phyloP scores from a whole-genome alignment of 106 monocot genomes.

The Apostasia ramifera region DNA sequence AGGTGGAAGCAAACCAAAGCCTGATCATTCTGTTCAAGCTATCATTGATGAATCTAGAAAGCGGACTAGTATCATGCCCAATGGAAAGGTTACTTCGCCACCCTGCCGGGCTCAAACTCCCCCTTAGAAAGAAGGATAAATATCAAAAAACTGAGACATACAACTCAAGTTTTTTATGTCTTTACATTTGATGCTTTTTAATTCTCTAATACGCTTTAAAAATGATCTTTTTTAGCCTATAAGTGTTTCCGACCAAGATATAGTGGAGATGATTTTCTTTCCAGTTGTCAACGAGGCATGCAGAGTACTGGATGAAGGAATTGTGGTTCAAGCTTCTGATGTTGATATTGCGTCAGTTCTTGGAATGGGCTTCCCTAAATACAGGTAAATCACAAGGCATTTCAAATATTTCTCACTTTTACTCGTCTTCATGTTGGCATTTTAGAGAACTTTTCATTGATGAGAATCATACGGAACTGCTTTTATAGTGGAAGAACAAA shows the following conservation, averaged over 20 bases:
- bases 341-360: constrained; percentile 79
- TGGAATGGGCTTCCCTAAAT: constrained; percentile 86
- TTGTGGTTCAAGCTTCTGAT: constrained; percentile 70
- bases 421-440: not conserved
- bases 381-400: constrained; percentile 30
- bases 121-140: not conserved
- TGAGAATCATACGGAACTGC: no score
- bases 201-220: not conserved
- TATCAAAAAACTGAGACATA: not conserved
- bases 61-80: constrained; percentile 45
- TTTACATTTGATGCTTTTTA: not conserved
- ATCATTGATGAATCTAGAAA: constrained; percentile 69
- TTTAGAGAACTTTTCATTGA: no score
- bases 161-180: not conserved
- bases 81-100: constrained; percentile 54
- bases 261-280: constrained; percentile 89
- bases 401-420: not conserved
- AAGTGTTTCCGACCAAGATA: constrained; percentile 62
- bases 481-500: no score
- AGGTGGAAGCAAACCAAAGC: constrained; percentile 80
- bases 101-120: not conserved
- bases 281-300: constrained; percentile 85
- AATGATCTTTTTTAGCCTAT: constrained; percentile 36
- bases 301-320: constrained; percentile 76
- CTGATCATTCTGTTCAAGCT: constrained; percentile 56